Conservation (phyloP, 2,329 filamentous ascomycete genomes). For the Apiospora rasikravindrae region DNA sequence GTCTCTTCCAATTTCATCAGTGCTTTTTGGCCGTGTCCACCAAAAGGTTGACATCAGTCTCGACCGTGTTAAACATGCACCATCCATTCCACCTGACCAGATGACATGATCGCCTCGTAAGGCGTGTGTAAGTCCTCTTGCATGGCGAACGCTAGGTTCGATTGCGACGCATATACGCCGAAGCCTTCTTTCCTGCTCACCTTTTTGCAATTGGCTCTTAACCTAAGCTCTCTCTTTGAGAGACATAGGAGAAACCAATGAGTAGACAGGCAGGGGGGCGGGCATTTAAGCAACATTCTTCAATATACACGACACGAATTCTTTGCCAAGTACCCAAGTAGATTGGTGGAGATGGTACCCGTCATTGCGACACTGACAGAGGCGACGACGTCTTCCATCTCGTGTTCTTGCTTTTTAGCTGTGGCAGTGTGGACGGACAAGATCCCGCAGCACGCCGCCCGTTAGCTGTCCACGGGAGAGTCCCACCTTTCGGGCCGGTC, state of each 20-base stretch:
- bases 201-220: no score
- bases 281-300: neutral
- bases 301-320: no score
- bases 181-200: neutral
- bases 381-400: neutral
- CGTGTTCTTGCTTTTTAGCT: neutral
- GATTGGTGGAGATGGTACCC: neutral
- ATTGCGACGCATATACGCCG: neutral
- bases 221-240: neutral
- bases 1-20: constrained; percentile 10
- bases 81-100: neutral
- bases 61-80: neutral
- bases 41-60: neutral
- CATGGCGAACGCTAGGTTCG: neutral
- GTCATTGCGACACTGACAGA: neutral
- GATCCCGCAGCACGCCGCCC: neutral
- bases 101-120: constrained; percentile 8
- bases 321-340: neutral
- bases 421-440: neutral
- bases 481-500: constrained; percentile 7
- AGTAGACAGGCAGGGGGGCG: no score
- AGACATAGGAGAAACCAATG: no score
- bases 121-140: neutral
- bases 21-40: constrained; percentile 10
- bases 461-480: neutral